phyloP scores from a whole-genome alignment of 23 red algal genomes.

The Gracilaria gracilis region DNA sequence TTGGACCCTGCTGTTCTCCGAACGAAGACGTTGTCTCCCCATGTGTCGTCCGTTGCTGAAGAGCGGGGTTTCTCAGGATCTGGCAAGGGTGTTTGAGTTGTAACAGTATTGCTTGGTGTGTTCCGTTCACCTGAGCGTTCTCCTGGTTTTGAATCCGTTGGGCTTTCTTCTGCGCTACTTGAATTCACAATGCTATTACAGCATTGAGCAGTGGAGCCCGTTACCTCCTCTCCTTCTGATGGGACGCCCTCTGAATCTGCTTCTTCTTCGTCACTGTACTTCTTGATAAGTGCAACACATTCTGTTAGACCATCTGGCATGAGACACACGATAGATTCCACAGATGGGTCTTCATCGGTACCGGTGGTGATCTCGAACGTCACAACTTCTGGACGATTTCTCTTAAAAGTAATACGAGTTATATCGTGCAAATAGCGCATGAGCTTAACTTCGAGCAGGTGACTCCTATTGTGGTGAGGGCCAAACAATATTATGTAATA shows the following conservation, averaged over 20 bases:
- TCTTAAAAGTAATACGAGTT: slow-evolving; percentile 79
- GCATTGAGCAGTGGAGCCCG: not conserved
- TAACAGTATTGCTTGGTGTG: not conserved
- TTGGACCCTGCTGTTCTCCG: slow-evolving; percentile 21
- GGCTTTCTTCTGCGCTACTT: not conserved
- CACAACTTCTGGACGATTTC: slow-evolving; percentile 79
- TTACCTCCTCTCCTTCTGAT: not conserved
- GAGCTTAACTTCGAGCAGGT: slow-evolving; percentile 78
- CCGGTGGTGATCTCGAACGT: slow-evolving; percentile 68
- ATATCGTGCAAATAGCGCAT: slow-evolving; percentile 82
- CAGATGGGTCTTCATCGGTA: not conserved
- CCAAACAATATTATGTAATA: slow-evolving; percentile 78
- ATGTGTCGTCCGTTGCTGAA: not conserved
- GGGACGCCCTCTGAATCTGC: not conserved
- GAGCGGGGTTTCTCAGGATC: not conserved
- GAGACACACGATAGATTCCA: slow-evolving; percentile 70
- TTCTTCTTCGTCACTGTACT: slow-evolving; percentile 63
- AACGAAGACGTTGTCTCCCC: not conserved
- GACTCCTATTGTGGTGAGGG: slow-evolving; percentile 66
- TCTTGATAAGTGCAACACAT: slow-evolving; percentile 76
- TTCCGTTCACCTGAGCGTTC: not conserved
- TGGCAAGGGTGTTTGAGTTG: not conserved
- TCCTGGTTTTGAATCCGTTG: not conserved
- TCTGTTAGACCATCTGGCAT: slow-evolving; percentile 84
- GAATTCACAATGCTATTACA: not conserved